phyloP scores from a whole-genome alignment of 2,329 filamentous ascomycete species.

The Pyrenophora graminea region DNA sequence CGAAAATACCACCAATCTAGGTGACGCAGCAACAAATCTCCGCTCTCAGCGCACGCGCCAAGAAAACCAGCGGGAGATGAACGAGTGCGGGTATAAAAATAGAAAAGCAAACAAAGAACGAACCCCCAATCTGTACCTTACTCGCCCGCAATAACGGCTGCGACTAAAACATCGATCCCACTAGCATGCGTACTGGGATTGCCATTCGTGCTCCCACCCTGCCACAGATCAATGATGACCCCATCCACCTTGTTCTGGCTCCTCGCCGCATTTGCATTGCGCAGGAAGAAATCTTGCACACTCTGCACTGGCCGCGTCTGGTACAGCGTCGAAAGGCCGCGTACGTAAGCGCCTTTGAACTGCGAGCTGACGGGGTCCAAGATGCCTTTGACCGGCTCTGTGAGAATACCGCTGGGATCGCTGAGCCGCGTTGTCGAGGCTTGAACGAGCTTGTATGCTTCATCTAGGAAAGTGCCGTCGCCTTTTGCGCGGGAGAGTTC shows the following conservation, averaged over 20 bases:
- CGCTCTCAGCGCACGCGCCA: too few species aligned
- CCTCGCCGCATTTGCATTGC: constrained; percentile 42
- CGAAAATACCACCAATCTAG: too few species aligned
- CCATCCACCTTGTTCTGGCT: constrained; percentile 36
- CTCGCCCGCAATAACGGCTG: constrained; percentile 36
- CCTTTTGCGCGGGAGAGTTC: constrained; percentile 56
- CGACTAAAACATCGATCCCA: constrained; percentile 68
- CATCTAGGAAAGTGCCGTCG: constrained; percentile 28
- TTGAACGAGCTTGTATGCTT: constrained; percentile 35
- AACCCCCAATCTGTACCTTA: neutral
- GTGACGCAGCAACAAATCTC: too few species aligned
- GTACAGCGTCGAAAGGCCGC: constrained; percentile 39
- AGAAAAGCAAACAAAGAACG: neutral
- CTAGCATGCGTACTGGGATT: constrained; percentile 64
- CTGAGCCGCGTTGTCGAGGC: constrained; percentile 33
- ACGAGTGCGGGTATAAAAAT: neutral
- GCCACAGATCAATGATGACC: constrained; percentile 63
- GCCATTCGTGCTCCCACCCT: constrained; percentile 58
- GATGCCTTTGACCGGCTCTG: constrained; percentile 28
- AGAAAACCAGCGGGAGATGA: too few species aligned
- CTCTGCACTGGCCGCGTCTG: constrained; percentile 26
- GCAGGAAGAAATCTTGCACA: constrained; percentile 36
- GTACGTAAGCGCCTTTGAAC: constrained; percentile 47
- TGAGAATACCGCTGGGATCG: constrained; percentile 37
- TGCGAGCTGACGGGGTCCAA: constrained; percentile 36